Evolutionary conservation across 805 yeast genomes (phyloP).

Genomic region (Pichia phayaonensis): DNA sequence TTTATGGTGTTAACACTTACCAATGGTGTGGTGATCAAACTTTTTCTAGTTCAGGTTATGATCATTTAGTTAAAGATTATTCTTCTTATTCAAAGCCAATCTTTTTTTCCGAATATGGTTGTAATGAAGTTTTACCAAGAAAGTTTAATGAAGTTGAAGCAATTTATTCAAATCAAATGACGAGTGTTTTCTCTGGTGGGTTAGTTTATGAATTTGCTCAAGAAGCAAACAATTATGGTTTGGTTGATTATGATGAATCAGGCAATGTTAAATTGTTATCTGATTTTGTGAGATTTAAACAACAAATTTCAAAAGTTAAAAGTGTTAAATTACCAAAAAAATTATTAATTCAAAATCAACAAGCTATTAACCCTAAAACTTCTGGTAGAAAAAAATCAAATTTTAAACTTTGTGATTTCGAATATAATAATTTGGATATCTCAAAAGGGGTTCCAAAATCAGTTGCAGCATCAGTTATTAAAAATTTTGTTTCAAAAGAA

Average conservation of each 20-base stretch:
- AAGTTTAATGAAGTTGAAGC: constrained; percentile 67
- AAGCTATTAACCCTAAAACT: neutral
- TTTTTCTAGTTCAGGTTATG: constrained; percentile 69
- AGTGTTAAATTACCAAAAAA: constrained; percentile 21
- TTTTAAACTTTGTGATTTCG: constrained; percentile 29
- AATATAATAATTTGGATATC: constrained; percentile 37
- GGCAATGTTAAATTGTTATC: constrained; percentile 37
- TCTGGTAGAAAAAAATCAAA: neutral
- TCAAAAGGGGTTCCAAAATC: constrained; percentile 42
- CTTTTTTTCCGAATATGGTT: constrained; percentile 87
- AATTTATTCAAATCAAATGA: constrained; percentile 66
- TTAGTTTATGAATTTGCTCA: constrained; percentile 74
- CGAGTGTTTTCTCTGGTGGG: constrained; percentile 75
- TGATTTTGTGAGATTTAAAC: constrained; percentile 37
- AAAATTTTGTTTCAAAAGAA: constrained; percentile 10
- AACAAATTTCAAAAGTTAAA: constrained; percentile 34
- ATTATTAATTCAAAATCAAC: constrained; percentile 15
- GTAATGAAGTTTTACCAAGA: constrained; percentile 77
- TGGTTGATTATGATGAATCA: constrained; percentile 42
- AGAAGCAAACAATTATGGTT: constrained; percentile 73
- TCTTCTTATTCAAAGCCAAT: constrained; percentile 64
- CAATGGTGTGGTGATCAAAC: constrained; percentile 90
- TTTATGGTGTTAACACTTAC: constrained; percentile 74
- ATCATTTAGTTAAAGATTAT: constrained; percentile 63
- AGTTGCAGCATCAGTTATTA: constrained; percentile 4